Base-by-base conservation (phyloP, 2,329 filamentous ascomycete genomes). In the Colletotrichum spinosum region DNA sequence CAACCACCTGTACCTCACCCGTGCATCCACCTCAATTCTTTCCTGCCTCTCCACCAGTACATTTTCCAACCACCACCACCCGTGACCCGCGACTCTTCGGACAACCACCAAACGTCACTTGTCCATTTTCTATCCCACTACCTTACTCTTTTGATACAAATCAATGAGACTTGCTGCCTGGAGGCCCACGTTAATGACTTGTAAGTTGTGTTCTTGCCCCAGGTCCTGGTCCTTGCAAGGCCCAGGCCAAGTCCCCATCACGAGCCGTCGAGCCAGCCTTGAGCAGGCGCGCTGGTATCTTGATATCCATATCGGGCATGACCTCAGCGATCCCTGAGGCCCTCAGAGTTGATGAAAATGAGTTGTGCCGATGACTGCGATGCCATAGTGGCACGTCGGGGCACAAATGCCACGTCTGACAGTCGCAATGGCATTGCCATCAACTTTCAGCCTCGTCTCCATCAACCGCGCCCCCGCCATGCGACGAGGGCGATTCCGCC, bases 361-460 rank as follows among this genome's bases (percentile, higher is more conserved):
- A 75, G 74, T 71, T 71, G 70, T 60, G 59, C 71, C 69, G 76
- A 75, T 76, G 75, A 68, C 68, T 56, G 64, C 57, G 74, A 79
- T 74, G 72, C 70, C 67, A 61, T 67, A 69, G 69, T 67, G 54
- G 60, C 70, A 59, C 60, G 64, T 60, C 67, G 69, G 64, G 64
- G 63, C 58, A 60, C 60, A 63, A 59, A 68, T 62, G 51, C 68
- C 67, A 56, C 67, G 67, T 65, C 68, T 69, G 68, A 69, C 67
- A 72, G 73, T 68, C 69, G 69, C 81, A 83, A 85, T 86, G 78
- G 79, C 78, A 72, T 76, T 67, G 72, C 70, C 74, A 77, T 76
- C 79, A 72, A 72, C 70, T 72, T 74, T 78, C 81, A 84, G 81
- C 82, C 82, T 84, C 72, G 80, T 74, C 76, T 79, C 78, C 80